Evolutionary conservation across 495 filamentous ascomycete genomes (phyloP), one percentile per base, ranked within the genome.

Genomic region (Niebla homalea): DNA sequence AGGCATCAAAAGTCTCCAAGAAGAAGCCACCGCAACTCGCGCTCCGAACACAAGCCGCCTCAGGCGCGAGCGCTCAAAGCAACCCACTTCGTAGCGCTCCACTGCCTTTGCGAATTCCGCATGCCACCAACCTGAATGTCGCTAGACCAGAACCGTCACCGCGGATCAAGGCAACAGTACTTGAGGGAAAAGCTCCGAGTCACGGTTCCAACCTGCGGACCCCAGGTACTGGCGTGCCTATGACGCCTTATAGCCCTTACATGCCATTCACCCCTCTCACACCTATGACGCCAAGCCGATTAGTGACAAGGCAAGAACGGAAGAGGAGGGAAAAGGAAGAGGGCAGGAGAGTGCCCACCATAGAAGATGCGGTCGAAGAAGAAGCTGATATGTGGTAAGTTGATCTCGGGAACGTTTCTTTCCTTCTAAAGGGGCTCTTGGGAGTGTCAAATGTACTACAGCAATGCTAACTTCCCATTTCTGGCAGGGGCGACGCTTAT

Each of bases 191-290:
- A 4, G 59, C 70, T 20, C 58, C 53, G 18, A 50, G 51, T 44
- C 70, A 70, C 3, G 29, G 29, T 32, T 12, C 29, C 10, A 69
- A 70, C n/a, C 48, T 73, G 54, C 67, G 67, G 42, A 78, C 79
- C 7, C 85, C 85, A 0, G 75, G 77, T 57, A 88, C 84, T 0
- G 87, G 84, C 5, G 77, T 84, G 37, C 80, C 87, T 0, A 71
- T 75, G 32, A 81, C 78, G 7, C 89, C 89, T 5, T 94, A 96
- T 64, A 83, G 78, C 48, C 85, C 89, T 5, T 96, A 96, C 60
- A 92, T 94, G 75, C 89, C 89, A 0, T 90, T 84, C 60, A 87
- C 84, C 2, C 89, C 89, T 0, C 72, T 93, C 7, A 85, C 92
- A 15, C 89, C 89, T 0, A 79, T 96, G 50, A 93, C 89, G 25